Evolutionary conservation across 176 grass and related monocot genomes (phyloP), one percentile per base, ranked within the genome.

Genomic region (Themeda triandra): DNA sequence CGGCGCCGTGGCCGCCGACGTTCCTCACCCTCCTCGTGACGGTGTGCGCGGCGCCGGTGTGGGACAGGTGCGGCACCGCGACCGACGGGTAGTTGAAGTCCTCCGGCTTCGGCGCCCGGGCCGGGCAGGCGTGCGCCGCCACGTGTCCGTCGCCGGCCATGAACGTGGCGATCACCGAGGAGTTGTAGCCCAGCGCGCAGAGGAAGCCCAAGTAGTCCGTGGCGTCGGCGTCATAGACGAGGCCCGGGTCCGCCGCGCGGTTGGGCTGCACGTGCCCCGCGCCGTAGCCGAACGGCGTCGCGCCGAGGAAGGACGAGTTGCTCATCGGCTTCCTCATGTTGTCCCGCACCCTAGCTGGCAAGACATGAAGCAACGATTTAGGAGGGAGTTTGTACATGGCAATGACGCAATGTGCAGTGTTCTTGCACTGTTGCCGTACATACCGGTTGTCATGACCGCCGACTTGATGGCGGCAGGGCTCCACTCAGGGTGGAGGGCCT

Each of bases 71-170:
- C 13, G 91, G 91, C 62, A 95, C 56, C 2, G 93, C 29, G 17
- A 98, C 76, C 8, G 96, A 98, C 15, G 96, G 96, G 88, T 98
- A 98, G 87, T 98, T 98, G 3, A 95, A 66, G 79, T 98, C 86
- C 81, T 94, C 89, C 11, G 87, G 79, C 69, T n/a, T 87, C 40
- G 18, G 12, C 2, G 69, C 45, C 35, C 1, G 73, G 24, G 76
- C 30, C 13, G 93, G 91, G 83, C 96, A 98, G 1, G 40, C 74
- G 66, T 81, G 66, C 4, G 67, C 82, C 6, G 67, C 82, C 5
- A 4, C 42, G 36, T 24, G 13, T 68, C 56, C 17, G 31, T 13
- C 30, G 31, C 21, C 77, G n/a, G 31, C 13, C 78, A 71, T 84
- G 83, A 98, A 98, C 3, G 78, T 76, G 66, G 84, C 87, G 39